Evolutionary conservation across 768 basidiomycete genomes (phyloP).

Genomic region (Pleurotus djamor): DNA sequence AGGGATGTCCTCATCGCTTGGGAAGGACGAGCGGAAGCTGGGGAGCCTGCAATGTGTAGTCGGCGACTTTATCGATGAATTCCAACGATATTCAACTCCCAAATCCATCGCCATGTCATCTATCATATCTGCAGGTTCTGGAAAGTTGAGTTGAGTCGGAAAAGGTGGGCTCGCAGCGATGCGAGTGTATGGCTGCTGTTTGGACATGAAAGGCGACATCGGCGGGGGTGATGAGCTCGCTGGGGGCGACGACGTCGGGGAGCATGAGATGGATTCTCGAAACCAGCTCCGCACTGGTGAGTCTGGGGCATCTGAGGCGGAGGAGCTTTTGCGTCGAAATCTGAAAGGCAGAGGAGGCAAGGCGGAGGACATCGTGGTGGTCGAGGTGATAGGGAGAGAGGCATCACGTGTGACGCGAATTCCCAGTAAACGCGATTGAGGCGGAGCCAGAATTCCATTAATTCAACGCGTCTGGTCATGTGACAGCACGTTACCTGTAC

Average conservation of each 20-base stretch:
- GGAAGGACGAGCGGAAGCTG: slow-evolving; percentile 23
- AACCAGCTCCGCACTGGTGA: slow-evolving; percentile 11
- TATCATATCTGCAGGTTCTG: slow-evolving; percentile 15
- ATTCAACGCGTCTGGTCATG: slow-evolving; percentile 31
- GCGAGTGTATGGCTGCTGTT: slow-evolving; percentile 22
- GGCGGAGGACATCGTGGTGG: slow-evolving; percentile 37
- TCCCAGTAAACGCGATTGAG: slow-evolving; percentile 40
- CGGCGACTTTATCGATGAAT: slow-evolving; percentile 13
- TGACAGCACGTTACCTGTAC: background rate
- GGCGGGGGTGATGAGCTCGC: slow-evolving; percentile 33
- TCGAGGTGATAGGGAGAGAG: slow-evolving; percentile 40
- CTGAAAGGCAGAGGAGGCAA: slow-evolving; percentile 18
- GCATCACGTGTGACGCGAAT: slow-evolving; percentile 39
- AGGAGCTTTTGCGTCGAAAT: slow-evolving; percentile 16
- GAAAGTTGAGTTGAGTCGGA: slow-evolving; percentile 18
- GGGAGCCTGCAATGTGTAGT: slow-evolving; percentile 21
- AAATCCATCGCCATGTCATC: slow-evolving; percentile 26
- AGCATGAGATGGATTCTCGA: background rate
- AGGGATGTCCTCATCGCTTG: slow-evolving; percentile 21
- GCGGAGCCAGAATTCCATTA: slow-evolving; percentile 23
- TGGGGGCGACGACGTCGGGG: slow-evolving; percentile 29
- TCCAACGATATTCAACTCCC: slow-evolving; percentile 13
- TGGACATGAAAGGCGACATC: slow-evolving; percentile 28
- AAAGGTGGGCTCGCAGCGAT: slow-evolving; percentile 34
- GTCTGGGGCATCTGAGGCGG: slow-evolving; percentile 12